These are phyloP conservation scores for Leucocoprinus sp. DNA, from an alignment of 768 basidiomycete species.

Conservation along the genomic window DNA sequence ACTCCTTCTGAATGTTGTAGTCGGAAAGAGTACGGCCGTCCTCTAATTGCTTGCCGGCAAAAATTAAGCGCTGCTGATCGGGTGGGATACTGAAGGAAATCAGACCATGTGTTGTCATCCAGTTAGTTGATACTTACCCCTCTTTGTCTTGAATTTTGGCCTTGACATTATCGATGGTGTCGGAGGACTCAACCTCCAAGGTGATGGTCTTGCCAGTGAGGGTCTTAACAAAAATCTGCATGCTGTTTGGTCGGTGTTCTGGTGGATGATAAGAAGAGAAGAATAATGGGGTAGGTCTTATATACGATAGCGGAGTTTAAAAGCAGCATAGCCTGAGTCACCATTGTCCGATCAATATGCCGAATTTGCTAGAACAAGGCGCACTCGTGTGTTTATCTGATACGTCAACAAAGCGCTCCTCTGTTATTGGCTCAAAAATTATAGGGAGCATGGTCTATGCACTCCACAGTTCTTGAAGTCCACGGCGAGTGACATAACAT, in stretches of 20 bases:
- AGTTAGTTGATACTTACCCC: slow-evolving; percentile 27
- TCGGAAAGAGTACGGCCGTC: slow-evolving; percentile 87
- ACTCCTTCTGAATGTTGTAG: slow-evolving; percentile 95
- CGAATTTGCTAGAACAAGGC: not conserved
- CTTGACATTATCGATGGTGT: slow-evolving; percentile 72
- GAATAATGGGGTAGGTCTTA: slow-evolving; percentile 12
- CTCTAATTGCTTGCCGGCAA: slow-evolving; percentile 92
- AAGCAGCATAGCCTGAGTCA: slow-evolving; percentile 15
- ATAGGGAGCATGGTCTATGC: too few relatives aligned
- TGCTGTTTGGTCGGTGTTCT: slow-evolving; percentile 17
- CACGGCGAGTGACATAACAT: too few relatives aligned
- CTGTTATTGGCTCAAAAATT: too few relatives aligned
- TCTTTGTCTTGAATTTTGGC: slow-evolving; percentile 85
- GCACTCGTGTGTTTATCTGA: too few relatives aligned
- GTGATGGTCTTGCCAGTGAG: slow-evolving; percentile 88
- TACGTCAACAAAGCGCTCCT: too few relatives aligned
- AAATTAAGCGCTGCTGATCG: slow-evolving; percentile 93
- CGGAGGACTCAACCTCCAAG: slow-evolving; percentile 75
- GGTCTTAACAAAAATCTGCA: slow-evolving; percentile 57
- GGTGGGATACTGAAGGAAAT: slow-evolving; percentile 52
- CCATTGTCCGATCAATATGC: not conserved
- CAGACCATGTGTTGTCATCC: not conserved
- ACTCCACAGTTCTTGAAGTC: too few relatives aligned
- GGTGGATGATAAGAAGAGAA: slow-evolving; percentile 13
- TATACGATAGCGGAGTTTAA: slow-evolving; percentile 34